Conservation (phyloP, 208 protist species). For the Leishmania mexicana region DNA sequence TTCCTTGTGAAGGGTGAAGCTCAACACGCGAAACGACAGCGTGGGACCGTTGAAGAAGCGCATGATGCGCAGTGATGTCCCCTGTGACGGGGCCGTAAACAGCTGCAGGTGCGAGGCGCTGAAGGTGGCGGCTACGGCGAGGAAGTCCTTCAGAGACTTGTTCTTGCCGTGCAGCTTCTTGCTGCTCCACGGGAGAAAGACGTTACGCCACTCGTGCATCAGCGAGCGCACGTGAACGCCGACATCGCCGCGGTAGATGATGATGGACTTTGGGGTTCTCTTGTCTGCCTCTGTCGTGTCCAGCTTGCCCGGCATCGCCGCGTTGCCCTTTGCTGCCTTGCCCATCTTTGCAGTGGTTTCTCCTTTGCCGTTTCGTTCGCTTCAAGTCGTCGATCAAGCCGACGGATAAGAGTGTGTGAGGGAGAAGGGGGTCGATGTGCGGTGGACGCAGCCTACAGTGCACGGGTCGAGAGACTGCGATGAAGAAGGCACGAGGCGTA, state of each 20-base stretch:
- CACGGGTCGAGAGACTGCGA: background rate
- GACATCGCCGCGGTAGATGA: conserved; percentile 91
- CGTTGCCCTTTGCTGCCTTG: conserved; percentile 18
- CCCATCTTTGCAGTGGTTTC: conserved; percentile 15
- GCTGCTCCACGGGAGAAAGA: conserved; percentile 92
- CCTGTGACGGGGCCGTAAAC: conserved; percentile 81
- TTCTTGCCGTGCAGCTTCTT: conserved; percentile 90
- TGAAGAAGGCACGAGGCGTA: background rate
- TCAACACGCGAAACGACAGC: conserved; percentile 86
- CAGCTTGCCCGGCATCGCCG: conserved; percentile 65
- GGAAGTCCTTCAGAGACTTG: conserved; percentile 90
- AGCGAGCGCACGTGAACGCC: conserved; percentile 74
- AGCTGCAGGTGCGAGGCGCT: conserved; percentile 88
- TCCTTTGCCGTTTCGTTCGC: background rate
- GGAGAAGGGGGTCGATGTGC: background rate
- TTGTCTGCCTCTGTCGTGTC: conserved; percentile 91
- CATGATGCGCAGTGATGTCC: conserved; percentile 90
- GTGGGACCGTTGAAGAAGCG: conserved; percentile 92
- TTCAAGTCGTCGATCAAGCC: background rate
- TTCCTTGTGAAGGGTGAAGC: conserved; percentile 87
- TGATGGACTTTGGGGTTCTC: conserved; percentile 89
- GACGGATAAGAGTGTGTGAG: background rate
- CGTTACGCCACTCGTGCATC: conserved; percentile 91
- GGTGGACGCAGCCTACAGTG: background rate
- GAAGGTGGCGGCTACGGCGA: conserved; percentile 78